These are phyloP conservation scores for Mrakia gelida DNA, from an alignment of 768 basidiomycete genomes.

Conservation along the genomic window DNA sequence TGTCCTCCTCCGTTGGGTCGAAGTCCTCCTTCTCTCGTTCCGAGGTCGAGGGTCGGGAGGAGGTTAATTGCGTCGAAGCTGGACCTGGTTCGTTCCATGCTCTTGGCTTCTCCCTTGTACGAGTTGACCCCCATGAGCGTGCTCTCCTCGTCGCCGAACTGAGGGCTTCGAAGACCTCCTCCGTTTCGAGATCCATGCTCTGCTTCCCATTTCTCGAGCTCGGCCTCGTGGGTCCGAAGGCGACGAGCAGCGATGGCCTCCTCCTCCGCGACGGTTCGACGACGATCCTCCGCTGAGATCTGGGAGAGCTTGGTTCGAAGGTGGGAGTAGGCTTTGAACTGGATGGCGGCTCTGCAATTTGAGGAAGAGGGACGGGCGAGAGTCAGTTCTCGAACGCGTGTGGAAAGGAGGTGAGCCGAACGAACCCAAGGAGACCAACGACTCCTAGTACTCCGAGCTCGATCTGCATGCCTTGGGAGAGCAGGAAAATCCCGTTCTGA, in stretches of 20 bases:
- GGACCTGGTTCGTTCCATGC: not conserved
- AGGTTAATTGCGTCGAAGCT: constrained; percentile 17
- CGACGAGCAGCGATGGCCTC: constrained; percentile 68
- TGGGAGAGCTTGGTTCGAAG: constrained; percentile 68
- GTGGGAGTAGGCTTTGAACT: constrained; percentile 75
- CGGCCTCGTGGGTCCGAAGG: constrained; percentile 60
- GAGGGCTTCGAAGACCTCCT: not conserved
- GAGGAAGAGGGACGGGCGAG: not conserved
- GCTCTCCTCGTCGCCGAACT: constrained; percentile 11
- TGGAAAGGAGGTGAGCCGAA: constrained; percentile 17
- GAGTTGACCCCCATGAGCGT: not conserved
- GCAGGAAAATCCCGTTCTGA: constrained; percentile 42
- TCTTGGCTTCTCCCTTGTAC: constrained; percentile 14
- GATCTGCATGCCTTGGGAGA: constrained; percentile 78
- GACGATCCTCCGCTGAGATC: constrained; percentile 65
- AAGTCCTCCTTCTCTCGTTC: not conserved
- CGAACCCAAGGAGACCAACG: constrained; percentile 60
- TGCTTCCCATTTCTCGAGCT: constrained; percentile 80
- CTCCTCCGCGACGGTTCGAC: constrained; percentile 65
- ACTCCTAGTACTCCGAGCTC: constrained; percentile 71
- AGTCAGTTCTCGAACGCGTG: too few relatives aligned
- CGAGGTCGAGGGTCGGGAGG: constrained; percentile 6
- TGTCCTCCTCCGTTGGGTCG: not conserved
- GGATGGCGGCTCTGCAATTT: constrained; percentile 76
- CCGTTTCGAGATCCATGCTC: constrained; percentile 58